Percentiles rank a stretch among this genome's conserved stretches.
phyloP scores from a whole-genome alignment of 2,329 filamentous ascomycete species.

The Penicillium verrucosum region DNA sequence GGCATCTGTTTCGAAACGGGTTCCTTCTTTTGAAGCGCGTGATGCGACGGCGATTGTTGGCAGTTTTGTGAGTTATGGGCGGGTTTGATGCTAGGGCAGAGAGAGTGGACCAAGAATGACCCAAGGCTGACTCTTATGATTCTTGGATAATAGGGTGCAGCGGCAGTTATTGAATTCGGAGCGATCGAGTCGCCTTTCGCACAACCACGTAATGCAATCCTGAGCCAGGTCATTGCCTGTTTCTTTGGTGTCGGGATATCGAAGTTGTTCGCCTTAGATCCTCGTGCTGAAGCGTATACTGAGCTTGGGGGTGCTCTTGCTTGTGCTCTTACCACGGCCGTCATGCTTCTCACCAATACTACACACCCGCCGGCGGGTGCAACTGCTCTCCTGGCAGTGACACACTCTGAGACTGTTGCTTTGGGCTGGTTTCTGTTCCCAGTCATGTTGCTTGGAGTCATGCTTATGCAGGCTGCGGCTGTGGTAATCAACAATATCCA shows the following conservation, averaged over 20 bases:
- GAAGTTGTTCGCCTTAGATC: conserved; percentile 61
- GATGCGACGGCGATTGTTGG: conserved; percentile 62
- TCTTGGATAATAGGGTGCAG: conserved; percentile 56
- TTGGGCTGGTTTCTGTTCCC: conserved; percentile 70
- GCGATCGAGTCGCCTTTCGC: conserved; percentile 68
- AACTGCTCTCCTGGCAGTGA: conserved; percentile 66
- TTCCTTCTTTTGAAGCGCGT: conserved; percentile 53
- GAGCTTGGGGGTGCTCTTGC: conserved; percentile 65
- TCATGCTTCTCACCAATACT: conserved; percentile 69
- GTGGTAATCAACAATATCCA: conserved; percentile 68
- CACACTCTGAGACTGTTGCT: conserved; percentile 42
- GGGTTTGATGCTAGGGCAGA: background rate
- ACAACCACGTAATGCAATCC: conserved; percentile 67
- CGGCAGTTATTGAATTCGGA: conserved; percentile 72
- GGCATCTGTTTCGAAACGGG: conserved; percentile 53
- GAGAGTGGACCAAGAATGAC: background rate
- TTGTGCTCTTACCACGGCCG: conserved; percentile 59
- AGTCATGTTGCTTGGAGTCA: conserved; percentile 58
- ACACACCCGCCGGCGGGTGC: conserved; percentile 73
- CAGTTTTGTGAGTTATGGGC: conserved; percentile 59
- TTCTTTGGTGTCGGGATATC: conserved; percentile 59
- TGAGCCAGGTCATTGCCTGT: conserved; percentile 64
- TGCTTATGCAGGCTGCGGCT: conserved; percentile 61
- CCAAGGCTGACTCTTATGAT: background rate
- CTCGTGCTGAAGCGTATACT: conserved; percentile 50